Evolutionary conservation across 2,329 filamentous ascomycete genomes (phyloP), one percentile per base, ranked within the genome.

Genomic region (Fusarium liriodendri): DNA sequence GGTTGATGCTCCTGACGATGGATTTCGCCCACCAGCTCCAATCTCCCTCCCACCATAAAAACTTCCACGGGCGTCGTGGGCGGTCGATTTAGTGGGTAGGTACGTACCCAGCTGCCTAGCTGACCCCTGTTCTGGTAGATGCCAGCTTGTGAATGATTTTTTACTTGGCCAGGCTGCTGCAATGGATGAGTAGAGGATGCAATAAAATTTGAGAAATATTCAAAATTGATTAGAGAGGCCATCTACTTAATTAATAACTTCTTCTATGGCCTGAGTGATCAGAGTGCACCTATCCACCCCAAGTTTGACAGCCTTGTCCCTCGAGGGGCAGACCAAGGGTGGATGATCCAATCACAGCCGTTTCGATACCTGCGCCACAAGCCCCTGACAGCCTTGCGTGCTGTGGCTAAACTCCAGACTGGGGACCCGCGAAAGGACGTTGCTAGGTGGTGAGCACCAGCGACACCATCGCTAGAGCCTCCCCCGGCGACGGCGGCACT

Each of bases 51-150:
- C 59, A 73, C 64, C 66, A 72, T 63, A 79, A 79, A 79, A 79
- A 79, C 77, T 78, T 78, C 76, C 73, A 74, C 67, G 62, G 65
- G 54, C 64, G 68, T 69, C 59, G 71, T 73, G 68, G 70, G 64
- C 58, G 69, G 76, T 77, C 62, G 69, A 59, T 70, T 75, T 76
- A 75, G 74, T 76, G 71, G 75, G 74, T 73, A 76, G 73, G 73
- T 75, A 75, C 73, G 73, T 75, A 75, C 73, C 73, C 11, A 45
- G 59, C 72, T 75, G 67, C 70, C 72, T 75, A 62, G 54, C 40
- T 57, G 14, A 35, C 33, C n/a, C 33, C 20, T 32, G 20, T 35
- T 18, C 52, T 33, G 33, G 14, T 11, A 16, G 16, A 59, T 38
- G 55, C 55, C 55, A 40, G 35, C 35, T 38, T 29, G 35, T 35